Evolutionary conservation across 2,329 filamentous ascomycete species (phyloP).

Genomic region (Cyphellophora attinorum): DNA sequence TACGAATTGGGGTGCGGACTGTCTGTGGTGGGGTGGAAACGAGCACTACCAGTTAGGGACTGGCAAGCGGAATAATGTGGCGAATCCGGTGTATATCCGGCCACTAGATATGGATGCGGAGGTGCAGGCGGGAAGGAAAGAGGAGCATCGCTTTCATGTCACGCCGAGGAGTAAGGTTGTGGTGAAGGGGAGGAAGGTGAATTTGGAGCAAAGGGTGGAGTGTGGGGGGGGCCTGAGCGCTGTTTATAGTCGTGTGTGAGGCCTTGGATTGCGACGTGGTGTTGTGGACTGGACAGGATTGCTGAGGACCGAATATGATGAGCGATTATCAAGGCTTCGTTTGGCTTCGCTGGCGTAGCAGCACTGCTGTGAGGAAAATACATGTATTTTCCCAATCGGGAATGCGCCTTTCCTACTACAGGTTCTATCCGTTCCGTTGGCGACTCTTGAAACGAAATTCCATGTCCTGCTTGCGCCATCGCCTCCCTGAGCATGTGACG

Average conservation of each 20-base stretch:
- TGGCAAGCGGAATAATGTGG: constrained; percentile 73
- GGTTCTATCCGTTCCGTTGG: too few relatives aligned
- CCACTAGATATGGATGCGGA: constrained; percentile 61
- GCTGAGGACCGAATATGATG: too few relatives aligned
- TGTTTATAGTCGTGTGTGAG: constrained; percentile 61
- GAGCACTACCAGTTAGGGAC: constrained; percentile 90
- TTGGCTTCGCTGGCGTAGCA: too few relatives aligned
- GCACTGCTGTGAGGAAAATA: too few relatives aligned
- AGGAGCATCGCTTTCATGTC: constrained; percentile 69
- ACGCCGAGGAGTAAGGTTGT: constrained; percentile 65
- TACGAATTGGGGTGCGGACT: constrained; percentile 80
- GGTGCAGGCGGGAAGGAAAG: constrained; percentile 51
- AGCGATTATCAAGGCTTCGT: too few relatives aligned
- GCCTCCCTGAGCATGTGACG: too few relatives aligned
- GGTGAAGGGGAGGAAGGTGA: constrained; percentile 60
- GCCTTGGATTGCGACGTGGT: neutral
- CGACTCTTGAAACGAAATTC: too few relatives aligned
- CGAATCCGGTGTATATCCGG: constrained; percentile 66
- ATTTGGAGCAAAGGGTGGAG: constrained; percentile 76
- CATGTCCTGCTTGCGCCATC: too few relatives aligned
- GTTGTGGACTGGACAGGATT: too few relatives aligned
- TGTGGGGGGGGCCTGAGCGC: constrained; percentile 75
- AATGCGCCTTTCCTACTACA: too few relatives aligned
- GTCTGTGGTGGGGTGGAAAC: constrained; percentile 90
- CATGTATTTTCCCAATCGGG: too few relatives aligned